Evolutionary conservation across 192 early-diverging fungal genomes (phyloP), one percentile per base, ranked within the genome.

Genomic region (Rhizophagus clarus): DNA sequence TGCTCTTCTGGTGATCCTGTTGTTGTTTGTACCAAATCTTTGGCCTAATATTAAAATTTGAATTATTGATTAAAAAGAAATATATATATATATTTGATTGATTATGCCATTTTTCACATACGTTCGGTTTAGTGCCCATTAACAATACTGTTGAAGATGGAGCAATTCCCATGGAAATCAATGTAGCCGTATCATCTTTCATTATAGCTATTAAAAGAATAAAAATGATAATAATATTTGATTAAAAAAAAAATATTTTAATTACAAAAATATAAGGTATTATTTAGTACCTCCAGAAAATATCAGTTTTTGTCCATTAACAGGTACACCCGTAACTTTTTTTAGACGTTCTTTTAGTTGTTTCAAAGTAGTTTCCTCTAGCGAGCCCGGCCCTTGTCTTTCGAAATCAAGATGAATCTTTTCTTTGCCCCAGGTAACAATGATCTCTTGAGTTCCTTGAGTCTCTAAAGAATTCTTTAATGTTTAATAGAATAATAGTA

Each of bases 291-390:
- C 94, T 77, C 93, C 95, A 61, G 90, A 90, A 34, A 90, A 87
- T 34, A 90, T 81, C 26, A 98, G 83, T 74, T 92, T 94, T 85
- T 96, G 91, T 31, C 88, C 89, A 67, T 90, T 91, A 6, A 88
- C 86, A 11, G 96, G 96, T 15, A 98, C 92, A 31, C 92, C 90
- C 0, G 95, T 94, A 29, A 90, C 83, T 60, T 89, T 85, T 71
- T 92, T 91, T 76, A 93, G 92, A 64, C 90, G 88, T 61, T 93
- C 89, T 64, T 95, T 90, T 77, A 98, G 83, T 61, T 94, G 89
- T 11, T 88, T 90, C 10, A 98, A 89, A 11, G 90, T 93, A 26
- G 91, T 88, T 34, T 83, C 80, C 6, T 86, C 82, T 7, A 90
- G 72, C 17, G 83, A 74, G 76, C 84, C 70, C 11, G 72, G 10